These are phyloP conservation scores for Aspergillus sp. DNA, from an alignment of 2,329 filamentous ascomycete species.

Conservation along the genomic window DNA sequence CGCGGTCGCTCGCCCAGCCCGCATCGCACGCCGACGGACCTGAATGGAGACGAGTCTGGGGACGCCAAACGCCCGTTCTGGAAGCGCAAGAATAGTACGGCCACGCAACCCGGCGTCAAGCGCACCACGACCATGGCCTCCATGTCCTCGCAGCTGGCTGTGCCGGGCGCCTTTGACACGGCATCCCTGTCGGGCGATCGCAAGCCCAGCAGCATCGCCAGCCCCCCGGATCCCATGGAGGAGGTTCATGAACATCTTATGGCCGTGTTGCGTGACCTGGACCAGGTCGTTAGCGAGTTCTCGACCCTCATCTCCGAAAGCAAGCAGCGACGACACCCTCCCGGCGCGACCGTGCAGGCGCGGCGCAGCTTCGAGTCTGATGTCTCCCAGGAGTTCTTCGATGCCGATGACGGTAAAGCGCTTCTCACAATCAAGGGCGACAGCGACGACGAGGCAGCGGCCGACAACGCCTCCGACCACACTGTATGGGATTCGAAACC, in stretches of 20 bases:
- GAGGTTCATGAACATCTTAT: constrained; percentile 80
- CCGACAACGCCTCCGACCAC: constrained; percentile 34
- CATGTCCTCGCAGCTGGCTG: constrained; percentile 56
- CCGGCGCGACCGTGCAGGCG: constrained; percentile 56
- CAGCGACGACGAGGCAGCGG: constrained; percentile 65
- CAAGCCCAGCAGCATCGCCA: constrained; percentile 36
- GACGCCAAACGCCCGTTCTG: constrained; percentile 75
- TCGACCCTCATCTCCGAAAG: constrained; percentile 73
- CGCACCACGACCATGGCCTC: constrained; percentile 48
- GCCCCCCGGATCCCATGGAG: constrained; percentile 56
- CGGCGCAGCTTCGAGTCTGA: constrained; percentile 78
- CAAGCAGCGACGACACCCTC: constrained; percentile 69
- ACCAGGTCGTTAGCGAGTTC: constrained; percentile 81
- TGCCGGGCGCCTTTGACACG: constrained; percentile 36
- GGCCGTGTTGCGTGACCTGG: constrained; percentile 79
- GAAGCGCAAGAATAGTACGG: constrained; percentile 77
- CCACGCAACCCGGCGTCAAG: constrained; percentile 38
- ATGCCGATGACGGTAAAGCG: constrained; percentile 70
- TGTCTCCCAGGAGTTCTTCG: constrained; percentile 88
- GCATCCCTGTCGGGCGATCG: constrained; percentile 33
- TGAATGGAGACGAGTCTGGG: constrained; percentile 39
- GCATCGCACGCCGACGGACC: constrained; percentile 29
- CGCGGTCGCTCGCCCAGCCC: constrained; percentile 40
- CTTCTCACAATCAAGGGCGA: constrained; percentile 74
- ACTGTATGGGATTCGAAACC: constrained; percentile 51